Percentiles rank a stretch among this genome's conserved stretches.
phyloP scores from a whole-genome alignment of 2,329 filamentous ascomycete species.

The Fusarium pilosicola region DNA sequence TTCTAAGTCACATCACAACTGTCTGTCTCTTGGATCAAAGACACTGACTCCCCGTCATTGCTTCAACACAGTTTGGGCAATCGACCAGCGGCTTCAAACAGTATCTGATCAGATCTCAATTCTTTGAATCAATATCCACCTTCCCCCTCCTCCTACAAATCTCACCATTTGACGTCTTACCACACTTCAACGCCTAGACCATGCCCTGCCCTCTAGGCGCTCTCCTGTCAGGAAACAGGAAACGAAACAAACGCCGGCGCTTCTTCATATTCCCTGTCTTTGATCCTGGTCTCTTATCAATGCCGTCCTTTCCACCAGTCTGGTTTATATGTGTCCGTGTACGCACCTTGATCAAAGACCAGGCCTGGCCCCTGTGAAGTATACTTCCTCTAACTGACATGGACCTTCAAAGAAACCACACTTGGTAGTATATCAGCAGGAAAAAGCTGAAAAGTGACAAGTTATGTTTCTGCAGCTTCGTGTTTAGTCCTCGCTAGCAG shows the following conservation, averaged over 20 bases:
- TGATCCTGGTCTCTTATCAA: slow-evolving; percentile 28
- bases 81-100: neutral
- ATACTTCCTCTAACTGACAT: slow-evolving; percentile 12
- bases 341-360: slow-evolving; percentile 1
- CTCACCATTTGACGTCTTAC: slow-evolving; percentile 19
- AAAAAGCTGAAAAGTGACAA: slow-evolving; percentile 36
- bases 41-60: slow-evolving; percentile 23
- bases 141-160: slow-evolving; percentile 1
- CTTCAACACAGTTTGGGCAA: neutral
- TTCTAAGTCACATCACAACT: neutral
- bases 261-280: slow-evolving; percentile 31
- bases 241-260: slow-evolving; percentile 45
- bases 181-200: slow-evolving; percentile 15
- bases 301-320: slow-evolving; percentile 17
- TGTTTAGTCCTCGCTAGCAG: slow-evolving; percentile 17
- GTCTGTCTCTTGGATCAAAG: slow-evolving; percentile 1
- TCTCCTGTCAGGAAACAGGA: slow-evolving; percentile 41
- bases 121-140: slow-evolving; percentile 17
- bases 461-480: slow-evolving; percentile 33
- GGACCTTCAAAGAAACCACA: slow-evolving; percentile 12
- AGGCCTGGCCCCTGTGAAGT: slow-evolving; percentile 5
- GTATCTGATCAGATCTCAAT: neutral
- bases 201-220: slow-evolving; percentile 38
- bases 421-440: slow-evolving; percentile 2
- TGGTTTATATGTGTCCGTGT: slow-evolving; percentile 1